A percentile compares a stretch with the other conserved stretches of the same genome.
These are phyloP conservation scores for Inonotus hispidus DNA, from an alignment of 1,284 basidiomycete genomes.

Conservation along the genomic window DNA sequence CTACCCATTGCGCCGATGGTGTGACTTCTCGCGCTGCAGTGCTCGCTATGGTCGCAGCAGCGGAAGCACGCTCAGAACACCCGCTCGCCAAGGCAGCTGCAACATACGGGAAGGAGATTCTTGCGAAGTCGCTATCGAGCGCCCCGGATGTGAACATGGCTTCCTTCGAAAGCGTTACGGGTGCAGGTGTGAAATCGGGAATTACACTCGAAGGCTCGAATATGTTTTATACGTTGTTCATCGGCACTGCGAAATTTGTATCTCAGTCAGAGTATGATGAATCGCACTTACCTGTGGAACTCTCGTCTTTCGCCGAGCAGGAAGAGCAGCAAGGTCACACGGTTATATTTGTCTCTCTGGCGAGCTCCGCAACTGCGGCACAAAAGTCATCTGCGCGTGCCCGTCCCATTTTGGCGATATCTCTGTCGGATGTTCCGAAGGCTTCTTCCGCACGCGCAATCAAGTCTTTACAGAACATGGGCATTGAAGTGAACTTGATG, in stretches of 20 bases:
- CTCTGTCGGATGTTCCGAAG: conserved; percentile 83
- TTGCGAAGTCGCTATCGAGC: conserved; percentile 41
- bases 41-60: conserved; percentile 78
- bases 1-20: conserved; percentile 54
- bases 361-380: conserved; percentile 26
- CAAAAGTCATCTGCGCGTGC: conserved; percentile 26
- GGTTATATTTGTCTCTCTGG: conserved; percentile 77
- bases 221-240: conserved; percentile 50
- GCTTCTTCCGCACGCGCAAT: conserved; percentile 79
- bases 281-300: conserved; percentile 47
- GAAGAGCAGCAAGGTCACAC: conserved; percentile 75
- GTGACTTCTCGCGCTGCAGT: conserved; percentile 55
- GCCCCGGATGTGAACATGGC: conserved; percentile 40
- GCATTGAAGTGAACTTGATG: conserved; percentile 86
- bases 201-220: conserved; percentile 39
- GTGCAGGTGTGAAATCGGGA: conserved; percentile 79
- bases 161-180: conserved; percentile 83
- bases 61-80: conserved; percentile 92
- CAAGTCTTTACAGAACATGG: conserved; percentile 75
- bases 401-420: conserved; percentile 42
- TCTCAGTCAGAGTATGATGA: conserved; percentile 39
- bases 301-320: conserved; percentile 58
- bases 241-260: conserved; percentile 75
- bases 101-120: conserved; percentile 65
- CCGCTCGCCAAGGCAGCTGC: conserved; percentile 93